These are phyloP conservation scores for Colletotrichum orchidophilum DNA, from an alignment of 2,329 filamentous ascomycete species.

Conservation along the genomic window DNA sequence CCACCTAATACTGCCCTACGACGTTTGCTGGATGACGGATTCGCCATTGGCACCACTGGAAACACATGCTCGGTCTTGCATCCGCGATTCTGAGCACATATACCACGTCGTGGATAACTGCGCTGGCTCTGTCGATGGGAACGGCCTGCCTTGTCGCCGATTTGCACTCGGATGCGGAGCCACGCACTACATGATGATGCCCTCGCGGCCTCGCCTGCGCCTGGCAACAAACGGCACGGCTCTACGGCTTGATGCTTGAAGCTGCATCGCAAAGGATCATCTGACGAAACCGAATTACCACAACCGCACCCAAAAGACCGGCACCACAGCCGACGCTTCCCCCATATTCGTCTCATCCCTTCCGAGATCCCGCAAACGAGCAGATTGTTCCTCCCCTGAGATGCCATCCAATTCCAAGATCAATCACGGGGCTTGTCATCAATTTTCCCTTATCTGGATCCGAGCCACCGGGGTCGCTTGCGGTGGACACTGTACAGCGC, in stretches of 20 bases:
- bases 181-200: neutral
- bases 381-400: neutral
- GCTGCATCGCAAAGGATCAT: constrained; percentile 4
- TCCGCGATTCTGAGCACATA: neutral
- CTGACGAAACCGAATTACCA: constrained; percentile 14
- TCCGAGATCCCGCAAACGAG: neutral
- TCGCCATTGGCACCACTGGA: neutral
- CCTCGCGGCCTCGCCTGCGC: neutral
- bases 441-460: constrained; percentile 2
- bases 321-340: constrained; percentile 9
- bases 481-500: neutral
- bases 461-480: neutral
- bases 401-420: neutral
- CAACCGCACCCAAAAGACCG: neutral
- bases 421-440: constrained; percentile 7
- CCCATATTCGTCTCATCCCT: constrained; percentile 11
- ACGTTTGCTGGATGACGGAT: neutral
- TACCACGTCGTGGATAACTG: neutral
- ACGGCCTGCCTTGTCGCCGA: neutral
- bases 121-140: neutral
- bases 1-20: neutral
- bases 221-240: neutral
- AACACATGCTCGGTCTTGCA: neutral
- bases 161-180: neutral
- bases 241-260: constrained; percentile 9